Evolutionary conservation across 441 rosid genomes (phyloP), one percentile per base, ranked within the genome.

Genomic region (Pelargonium australe): DNA sequence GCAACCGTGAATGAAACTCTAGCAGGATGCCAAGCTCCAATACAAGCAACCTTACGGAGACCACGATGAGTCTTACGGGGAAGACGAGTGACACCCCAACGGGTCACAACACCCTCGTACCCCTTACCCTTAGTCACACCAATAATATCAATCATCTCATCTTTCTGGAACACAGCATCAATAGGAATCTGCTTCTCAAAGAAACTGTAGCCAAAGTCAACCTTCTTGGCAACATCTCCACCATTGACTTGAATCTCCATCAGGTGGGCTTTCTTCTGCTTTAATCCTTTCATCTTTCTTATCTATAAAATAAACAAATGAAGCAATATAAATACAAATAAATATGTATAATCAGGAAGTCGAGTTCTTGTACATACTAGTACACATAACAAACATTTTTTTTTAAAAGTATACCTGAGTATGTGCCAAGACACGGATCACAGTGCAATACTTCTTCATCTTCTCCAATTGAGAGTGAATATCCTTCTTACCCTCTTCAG

Each of bases 11-110:
- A 92, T 8, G 98, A 92, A 19, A 92, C 98, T 77, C 98, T 88
- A 16, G 96, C 96, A 40, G 97, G 97, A 87, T 92, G 96, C 97
- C 97, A 92, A 10, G 97, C 96, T 65, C 95, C 97, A 40, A 92
- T 89, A 84, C 97, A 92, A 66, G 97, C 96, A 13, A 92, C 97
- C 87, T 92, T 89, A 20, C 96, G 91, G 17, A 92, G 92, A 80
- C 97, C 97, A 45, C 97, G 84, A 72, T 92, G 98, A 71, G 98
- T 92, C 83, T 92, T 92, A 53, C 98, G 92, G 23, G 97, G 97
- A 51, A 91, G 91, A 45, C 97, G 88, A 12, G 97, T 91, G 7
- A 89, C 97, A 70, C 97, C 97, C 96, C 96, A 92, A 66, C 97
- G 91, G 28, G 97, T 89, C 25, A 92, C 96, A 72, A 92, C 97